Evolutionary conservation across 805 yeast species (phyloP).

Genomic region (Candida cerambycidarum): DNA sequence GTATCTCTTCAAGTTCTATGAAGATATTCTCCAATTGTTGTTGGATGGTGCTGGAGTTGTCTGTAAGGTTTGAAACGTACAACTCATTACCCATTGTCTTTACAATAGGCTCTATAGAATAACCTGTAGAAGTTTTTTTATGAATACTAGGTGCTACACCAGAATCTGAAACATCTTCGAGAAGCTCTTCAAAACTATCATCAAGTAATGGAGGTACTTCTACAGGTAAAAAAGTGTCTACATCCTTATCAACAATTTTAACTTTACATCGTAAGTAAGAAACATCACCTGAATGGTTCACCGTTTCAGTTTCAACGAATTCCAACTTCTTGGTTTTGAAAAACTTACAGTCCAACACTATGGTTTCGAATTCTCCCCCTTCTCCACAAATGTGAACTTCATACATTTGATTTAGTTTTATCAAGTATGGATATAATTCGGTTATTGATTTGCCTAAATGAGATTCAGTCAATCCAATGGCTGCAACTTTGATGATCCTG

Average conservation of each 20-base stretch:
- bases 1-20: constrained; percentile 32
- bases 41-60: constrained; percentile 18
- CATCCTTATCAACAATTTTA: constrained; percentile 38
- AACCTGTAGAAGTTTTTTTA: background rate
- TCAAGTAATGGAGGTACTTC: constrained; percentile 40
- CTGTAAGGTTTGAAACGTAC: constrained; percentile 31
- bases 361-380: constrained; percentile 96
- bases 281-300: constrained; percentile 60
- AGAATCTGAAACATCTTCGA: constrained; percentile 7
- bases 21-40: constrained; percentile 54
- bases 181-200: constrained; percentile 39
- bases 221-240: constrained; percentile 11
- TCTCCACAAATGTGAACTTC: constrained; percentile 97
- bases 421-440: constrained; percentile 58
- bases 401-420: constrained; percentile 56
- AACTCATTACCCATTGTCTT: constrained; percentile 11
- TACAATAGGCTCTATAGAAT: background rate
- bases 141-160: no score
- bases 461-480: constrained; percentile 67
- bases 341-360: constrained; percentile 88
- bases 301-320: constrained; percentile 38
- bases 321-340: constrained; percentile 56
- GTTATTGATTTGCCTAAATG: constrained; percentile 71
- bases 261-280: constrained; percentile 62
- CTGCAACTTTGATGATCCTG: constrained; percentile 87